phyloP scores from a whole-genome alignment of 148 eudicot genomes.

The Rhododendron henanense region DNA sequence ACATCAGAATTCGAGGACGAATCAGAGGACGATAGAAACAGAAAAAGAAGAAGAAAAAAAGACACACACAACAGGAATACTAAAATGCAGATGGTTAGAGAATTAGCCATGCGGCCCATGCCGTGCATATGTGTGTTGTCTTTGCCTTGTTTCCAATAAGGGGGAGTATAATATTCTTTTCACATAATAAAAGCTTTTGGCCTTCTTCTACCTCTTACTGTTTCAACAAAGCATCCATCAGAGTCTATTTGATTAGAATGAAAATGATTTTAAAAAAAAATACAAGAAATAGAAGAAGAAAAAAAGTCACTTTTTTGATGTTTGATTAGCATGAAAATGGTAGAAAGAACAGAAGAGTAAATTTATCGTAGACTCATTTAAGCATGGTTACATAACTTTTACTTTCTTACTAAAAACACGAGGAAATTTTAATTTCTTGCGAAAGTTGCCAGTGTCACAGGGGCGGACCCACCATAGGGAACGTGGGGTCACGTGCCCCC shows the following conservation, averaged over 20 bases:
- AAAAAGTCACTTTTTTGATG: too few relatives aligned
- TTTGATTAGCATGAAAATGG: neutral
- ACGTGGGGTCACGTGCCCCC: too few relatives aligned
- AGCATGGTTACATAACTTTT: neutral
- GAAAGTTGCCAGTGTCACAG: neutral
- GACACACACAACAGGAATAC: constrained; percentile 24
- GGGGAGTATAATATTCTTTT: neutral
- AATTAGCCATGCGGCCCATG: constrained; percentile 18
- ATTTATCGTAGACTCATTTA: neutral
- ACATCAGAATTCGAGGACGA: neutral
- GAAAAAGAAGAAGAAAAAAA: too few relatives aligned
- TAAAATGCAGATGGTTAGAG: constrained; percentile 7
- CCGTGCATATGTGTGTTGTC: neutral
- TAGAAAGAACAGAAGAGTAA: too few relatives aligned
- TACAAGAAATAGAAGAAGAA: neutral
- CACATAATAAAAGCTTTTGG: neutral
- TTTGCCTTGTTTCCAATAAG: neutral
- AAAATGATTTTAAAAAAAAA: neutral
- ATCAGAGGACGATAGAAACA: neutral
- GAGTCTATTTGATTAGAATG: neutral
- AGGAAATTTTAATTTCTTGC: neutral
- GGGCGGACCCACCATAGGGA: too few relatives aligned
- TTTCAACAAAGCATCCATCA: neutral
- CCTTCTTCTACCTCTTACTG: neutral
- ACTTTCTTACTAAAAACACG: neutral